Evolutionary conservation across 345 rosid species (phyloP).

Genomic region (Citrus trifoliata): DNA sequence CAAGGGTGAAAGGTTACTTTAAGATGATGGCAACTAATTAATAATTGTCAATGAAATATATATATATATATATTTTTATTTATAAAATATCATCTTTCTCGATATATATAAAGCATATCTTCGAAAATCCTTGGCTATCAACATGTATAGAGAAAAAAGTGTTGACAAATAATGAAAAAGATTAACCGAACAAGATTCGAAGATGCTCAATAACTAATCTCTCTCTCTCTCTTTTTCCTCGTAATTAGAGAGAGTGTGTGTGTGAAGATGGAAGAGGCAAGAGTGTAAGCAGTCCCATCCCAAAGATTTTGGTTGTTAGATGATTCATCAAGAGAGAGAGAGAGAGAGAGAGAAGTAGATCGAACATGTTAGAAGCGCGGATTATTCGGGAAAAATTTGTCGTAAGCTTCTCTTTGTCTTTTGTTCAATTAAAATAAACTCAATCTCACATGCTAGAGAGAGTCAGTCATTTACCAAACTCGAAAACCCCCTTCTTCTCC

Average conservation of each 20-base stretch:
- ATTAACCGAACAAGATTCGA: conserved; percentile 9
- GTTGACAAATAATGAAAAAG: conserved; percentile 8
- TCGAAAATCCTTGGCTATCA: conserved; percentile 12
- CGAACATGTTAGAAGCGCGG: conserved; percentile 23
- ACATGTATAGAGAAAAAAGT: neutral
- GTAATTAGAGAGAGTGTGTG: too few relatives aligned
- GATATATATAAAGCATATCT: conserved; percentile 6
- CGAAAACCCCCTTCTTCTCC: conserved; percentile 22
- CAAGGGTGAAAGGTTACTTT: neutral
- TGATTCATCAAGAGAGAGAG: neutral
- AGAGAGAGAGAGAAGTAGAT: neutral
- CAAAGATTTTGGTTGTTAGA: neutral
- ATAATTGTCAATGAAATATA: too few relatives aligned
- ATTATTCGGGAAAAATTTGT: conserved; percentile 23
- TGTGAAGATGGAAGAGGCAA: neutral
- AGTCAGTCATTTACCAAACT: conserved; percentile 36
- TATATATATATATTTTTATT: too few relatives aligned
- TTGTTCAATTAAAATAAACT: conserved; percentile 14
- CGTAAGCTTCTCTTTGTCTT: conserved; percentile 13
- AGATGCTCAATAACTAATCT: too few relatives aligned
- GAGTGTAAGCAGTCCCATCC: neutral
- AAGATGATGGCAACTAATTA: neutral
- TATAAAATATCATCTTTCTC: neutral
- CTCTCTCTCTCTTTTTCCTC: too few relatives aligned
- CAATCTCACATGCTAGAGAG: conserved; percentile 27